Percentiles rank a stretch among this genome's conserved stretches.
These are phyloP conservation scores for Mycena filopes DNA, from an alignment of 768 basidiomycete genomes.

Conservation along the genomic window DNA sequence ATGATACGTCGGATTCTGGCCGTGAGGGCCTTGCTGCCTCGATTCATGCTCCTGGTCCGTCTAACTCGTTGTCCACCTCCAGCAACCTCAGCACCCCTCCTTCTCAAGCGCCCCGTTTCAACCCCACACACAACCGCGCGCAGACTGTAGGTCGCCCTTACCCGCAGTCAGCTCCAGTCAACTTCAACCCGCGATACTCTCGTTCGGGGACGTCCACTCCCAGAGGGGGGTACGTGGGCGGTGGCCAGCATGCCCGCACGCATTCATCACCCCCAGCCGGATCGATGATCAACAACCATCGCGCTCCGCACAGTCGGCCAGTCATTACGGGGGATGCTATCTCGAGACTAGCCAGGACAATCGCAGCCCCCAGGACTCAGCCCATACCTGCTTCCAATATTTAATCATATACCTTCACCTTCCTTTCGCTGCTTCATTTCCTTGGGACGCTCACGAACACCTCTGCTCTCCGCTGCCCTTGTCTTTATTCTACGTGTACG, in stretches of 20 bases:
- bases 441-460: not conserved
- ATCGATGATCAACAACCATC: conserved; percentile 44
- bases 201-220: conserved; percentile 59
- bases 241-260: conserved; percentile 63
- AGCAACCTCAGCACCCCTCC: conserved; percentile 46
- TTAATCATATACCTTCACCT: conserved; percentile 28
- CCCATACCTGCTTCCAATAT: conserved; percentile 38
- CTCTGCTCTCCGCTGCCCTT: not conserved
- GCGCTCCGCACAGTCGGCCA: conserved; percentile 65
- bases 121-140: conserved; percentile 61
- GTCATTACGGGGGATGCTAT: conserved; percentile 80
- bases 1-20: conserved; percentile 36
- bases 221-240: conserved; percentile 48
- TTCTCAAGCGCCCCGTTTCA: conserved; percentile 41
- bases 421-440: conserved; percentile 12
- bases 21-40: conserved; percentile 57
- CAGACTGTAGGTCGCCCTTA: conserved; percentile 63
- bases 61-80: conserved; percentile 54
- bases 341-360: conserved; percentile 70
- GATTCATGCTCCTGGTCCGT: conserved; percentile 63
- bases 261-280: conserved; percentile 72
- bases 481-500: conserved; percentile 27
- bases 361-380: conserved; percentile 49
- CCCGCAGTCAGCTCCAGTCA: conserved; percentile 42
- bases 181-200: conserved; percentile 45